A percentile compares a stretch with the other conserved stretches of the same genome.
Conservation (phyloP, 2,329 filamentous ascomycete species). For the Aspergillus novofumigatus region DNA sequence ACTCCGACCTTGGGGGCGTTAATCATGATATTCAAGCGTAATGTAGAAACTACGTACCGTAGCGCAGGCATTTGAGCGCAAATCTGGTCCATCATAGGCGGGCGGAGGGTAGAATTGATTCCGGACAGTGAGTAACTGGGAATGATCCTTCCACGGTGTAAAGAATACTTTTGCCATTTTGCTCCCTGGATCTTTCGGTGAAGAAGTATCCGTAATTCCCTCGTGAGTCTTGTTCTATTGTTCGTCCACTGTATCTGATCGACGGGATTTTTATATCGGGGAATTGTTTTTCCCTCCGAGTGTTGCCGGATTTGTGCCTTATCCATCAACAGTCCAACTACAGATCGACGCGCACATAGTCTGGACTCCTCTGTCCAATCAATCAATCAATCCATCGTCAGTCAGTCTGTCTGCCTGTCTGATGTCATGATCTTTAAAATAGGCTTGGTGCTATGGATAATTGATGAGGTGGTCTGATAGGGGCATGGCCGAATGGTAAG, state of each 20-base stretch:
- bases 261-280: conserved; percentile 18
- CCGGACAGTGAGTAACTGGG: conserved; percentile 35
- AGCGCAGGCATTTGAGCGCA: conserved; percentile 37
- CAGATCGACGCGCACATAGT: too few species aligned
- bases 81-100: conserved; percentile 30
- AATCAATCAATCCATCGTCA: too few species aligned
- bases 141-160: conserved; percentile 39
- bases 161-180: conserved; percentile 40
- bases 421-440: too few species aligned
- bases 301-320: not conserved
- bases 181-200: not conserved
- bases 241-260: not conserved
- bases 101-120: conserved; percentile 37
- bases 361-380: too few species aligned
- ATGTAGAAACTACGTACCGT: conserved; percentile 27
- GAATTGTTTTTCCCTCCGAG: conserved; percentile 14
- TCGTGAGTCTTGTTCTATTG: not conserved
- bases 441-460: too few species aligned
- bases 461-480: too few species aligned
- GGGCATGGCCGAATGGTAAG: too few species aligned
- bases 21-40: conserved; percentile 1
- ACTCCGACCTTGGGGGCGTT: conserved; percentile 33
- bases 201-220: not conserved
- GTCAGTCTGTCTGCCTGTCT: too few species aligned
- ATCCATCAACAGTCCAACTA: too few species aligned